These are phyloP conservation scores for Tritrichomonas musculus DNA, from an alignment of 208 protist species.

Conservation along the genomic window DNA sequence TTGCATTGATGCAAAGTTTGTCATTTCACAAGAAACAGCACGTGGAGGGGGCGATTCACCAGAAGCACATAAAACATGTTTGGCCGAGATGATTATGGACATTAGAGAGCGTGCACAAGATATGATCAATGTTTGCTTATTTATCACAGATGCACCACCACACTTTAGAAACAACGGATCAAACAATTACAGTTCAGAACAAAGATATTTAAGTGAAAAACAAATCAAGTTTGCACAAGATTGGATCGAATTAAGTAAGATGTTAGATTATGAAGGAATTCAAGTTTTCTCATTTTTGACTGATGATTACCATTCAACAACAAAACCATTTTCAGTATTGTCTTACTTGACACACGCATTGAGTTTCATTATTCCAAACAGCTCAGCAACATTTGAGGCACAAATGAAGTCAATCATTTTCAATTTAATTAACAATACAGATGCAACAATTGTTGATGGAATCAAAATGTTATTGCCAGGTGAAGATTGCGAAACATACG, in stretches of 20 bases:
- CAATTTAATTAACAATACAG: not conserved
- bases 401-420: not conserved
- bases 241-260: not conserved
- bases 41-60: not conserved
- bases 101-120: not conserved
- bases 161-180: not conserved
- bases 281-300: not conserved
- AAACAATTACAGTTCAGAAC: not conserved
- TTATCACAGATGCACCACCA: not conserved
- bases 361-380: not conserved
- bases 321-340: too few relatives aligned
- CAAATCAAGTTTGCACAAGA: too few relatives aligned
- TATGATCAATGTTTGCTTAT: not conserved
- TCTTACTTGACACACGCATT: not conserved
- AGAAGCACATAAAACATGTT: slow-evolving; percentile 13
- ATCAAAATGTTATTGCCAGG: too few relatives aligned
- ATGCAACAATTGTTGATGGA: too few relatives aligned
- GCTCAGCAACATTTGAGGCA: not conserved
- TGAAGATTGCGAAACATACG: too few relatives aligned
- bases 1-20: not conserved
- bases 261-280: not conserved
- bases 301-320: not conserved
- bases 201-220: not conserved
- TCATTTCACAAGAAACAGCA: not conserved
- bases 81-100: not conserved